phyloP scores from a whole-genome alignment of 1,284 basidiomycete genomes.

The Rhizopogon parksii region DNA sequence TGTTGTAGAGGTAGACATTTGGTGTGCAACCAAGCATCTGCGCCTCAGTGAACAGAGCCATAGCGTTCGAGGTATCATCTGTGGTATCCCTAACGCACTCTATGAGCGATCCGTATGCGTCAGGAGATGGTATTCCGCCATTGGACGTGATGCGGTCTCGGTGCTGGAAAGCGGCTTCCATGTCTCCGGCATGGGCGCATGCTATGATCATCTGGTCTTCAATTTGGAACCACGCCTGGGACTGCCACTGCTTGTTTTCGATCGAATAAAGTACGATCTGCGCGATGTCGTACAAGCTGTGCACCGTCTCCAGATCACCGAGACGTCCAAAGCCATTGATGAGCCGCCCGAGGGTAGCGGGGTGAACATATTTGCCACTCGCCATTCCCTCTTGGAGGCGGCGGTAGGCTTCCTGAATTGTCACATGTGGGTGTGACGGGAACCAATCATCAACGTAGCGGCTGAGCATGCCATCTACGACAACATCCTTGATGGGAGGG shows the following conservation, averaged over 20 bases:
- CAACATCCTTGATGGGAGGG: conserved; percentile 16
- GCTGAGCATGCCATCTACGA: conserved; percentile 23
- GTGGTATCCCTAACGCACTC: conserved; percentile 86
- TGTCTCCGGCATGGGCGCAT: conserved; percentile 71
- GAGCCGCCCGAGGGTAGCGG: conserved; percentile 51
- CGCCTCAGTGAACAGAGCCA: conserved; percentile 81
- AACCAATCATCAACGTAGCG: conserved; percentile 39
- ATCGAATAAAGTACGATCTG: conserved; percentile 51
- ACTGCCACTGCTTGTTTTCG: conserved; percentile 43
- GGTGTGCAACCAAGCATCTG: conserved; percentile 62
- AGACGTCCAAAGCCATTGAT: conserved; percentile 64
- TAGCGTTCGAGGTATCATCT: conserved; percentile 83
- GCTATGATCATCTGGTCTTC: conserved; percentile 89
- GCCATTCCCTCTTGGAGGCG: conserved; percentile 34
- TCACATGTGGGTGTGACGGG: conserved; percentile 23
- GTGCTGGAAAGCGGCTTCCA: conserved; percentile 77
- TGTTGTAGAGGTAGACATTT: conserved; percentile 90
- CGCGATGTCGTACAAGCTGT: conserved; percentile 62
- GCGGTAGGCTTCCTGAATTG: conserved; percentile 29
- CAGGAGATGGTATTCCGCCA: conserved; percentile 75
- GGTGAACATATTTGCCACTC: conserved; percentile 41
- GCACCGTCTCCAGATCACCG: conserved; percentile 55
- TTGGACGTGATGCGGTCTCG: conserved; percentile 72
- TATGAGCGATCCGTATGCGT: conserved; percentile 89
- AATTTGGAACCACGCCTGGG: conserved; percentile 65